phyloP scores from a whole-genome alignment of 257 asterid species.

The Jacaranda mimosifolia region DNA sequence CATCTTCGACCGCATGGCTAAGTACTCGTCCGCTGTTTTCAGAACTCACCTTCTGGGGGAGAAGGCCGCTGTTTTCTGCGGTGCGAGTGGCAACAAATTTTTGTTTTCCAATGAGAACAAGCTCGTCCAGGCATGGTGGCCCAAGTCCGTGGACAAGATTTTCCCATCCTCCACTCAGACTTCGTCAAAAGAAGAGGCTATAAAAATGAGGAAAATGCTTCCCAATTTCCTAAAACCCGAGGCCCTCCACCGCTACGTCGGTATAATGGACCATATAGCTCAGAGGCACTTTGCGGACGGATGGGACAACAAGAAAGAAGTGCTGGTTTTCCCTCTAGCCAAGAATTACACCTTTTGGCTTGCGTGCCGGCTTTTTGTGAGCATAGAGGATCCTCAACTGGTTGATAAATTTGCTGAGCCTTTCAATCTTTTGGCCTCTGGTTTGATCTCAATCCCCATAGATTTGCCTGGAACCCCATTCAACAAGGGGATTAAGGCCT shows the following conservation, averaged over 20 bases:
- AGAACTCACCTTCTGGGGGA: conserved; percentile 46
- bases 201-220: conserved; percentile 45
- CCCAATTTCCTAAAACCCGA: conserved; percentile 47
- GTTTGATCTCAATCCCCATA: conserved; percentile 45
- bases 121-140: conserved; percentile 53
- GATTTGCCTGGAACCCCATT: conserved; percentile 49
- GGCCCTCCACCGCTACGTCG: conserved; percentile 48
- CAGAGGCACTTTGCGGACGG: conserved; percentile 42
- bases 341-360: conserved; percentile 50
- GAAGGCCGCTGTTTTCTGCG: conserved; percentile 44
- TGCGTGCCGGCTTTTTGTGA: conserved; percentile 42
- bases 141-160: conserved; percentile 43
- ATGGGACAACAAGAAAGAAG: conserved; percentile 38
- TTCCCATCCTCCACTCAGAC: conserved; percentile 44
- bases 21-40: conserved; percentile 40
- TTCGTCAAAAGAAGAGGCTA: conserved; percentile 48
- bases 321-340: conserved; percentile 40
- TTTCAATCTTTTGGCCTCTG: conserved; percentile 36
- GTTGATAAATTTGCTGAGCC: conserved; percentile 39
- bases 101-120: conserved; percentile 50
- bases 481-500: conserved; percentile 47
- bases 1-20: conserved; percentile 47
- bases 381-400: conserved; percentile 40
- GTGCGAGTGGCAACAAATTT: conserved; percentile 49
- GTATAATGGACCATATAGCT: conserved; percentile 51